Conservation (phyloP, 441 rosid species). For the Codiaeum variegatum region DNA sequence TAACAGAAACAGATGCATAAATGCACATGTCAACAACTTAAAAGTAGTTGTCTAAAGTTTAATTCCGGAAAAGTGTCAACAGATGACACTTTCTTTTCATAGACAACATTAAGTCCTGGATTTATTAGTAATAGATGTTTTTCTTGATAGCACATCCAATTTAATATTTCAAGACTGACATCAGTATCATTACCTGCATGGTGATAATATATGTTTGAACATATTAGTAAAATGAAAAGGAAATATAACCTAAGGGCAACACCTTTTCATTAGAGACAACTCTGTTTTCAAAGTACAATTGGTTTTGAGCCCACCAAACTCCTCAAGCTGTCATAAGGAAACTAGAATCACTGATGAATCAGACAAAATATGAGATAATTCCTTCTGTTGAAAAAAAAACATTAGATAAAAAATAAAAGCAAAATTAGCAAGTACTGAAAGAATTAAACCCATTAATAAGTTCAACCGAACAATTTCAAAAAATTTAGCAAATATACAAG, state of each 20-base stretch:
- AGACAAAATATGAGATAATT: background rate
- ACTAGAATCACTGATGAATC: background rate
- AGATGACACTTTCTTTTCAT: background rate
- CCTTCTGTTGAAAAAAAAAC: background rate
- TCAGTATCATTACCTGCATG: background rate
- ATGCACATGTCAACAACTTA: background rate
- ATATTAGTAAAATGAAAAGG: background rate
- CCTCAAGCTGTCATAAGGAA: no score
- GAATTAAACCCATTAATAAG: background rate
- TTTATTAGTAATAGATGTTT: no score
- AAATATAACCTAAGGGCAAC: no score
- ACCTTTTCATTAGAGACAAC: no score
- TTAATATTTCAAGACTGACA: background rate
- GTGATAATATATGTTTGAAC: background rate
- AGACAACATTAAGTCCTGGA: no score
- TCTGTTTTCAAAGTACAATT: no score
- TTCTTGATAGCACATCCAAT: slow-evolving; percentile 3
- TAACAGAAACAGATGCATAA: background rate
- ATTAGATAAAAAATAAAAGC: background rate
- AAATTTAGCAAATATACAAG: background rate
- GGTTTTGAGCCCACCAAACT: no score
- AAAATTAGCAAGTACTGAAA: background rate
- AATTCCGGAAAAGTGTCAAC: background rate
- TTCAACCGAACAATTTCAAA: background rate
- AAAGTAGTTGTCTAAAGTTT: background rate